Evolutionary conservation across 768 basidiomycete species (phyloP), one percentile per base, ranked within the genome.

Genomic region (Lepiota brunneoincarnata): DNA sequence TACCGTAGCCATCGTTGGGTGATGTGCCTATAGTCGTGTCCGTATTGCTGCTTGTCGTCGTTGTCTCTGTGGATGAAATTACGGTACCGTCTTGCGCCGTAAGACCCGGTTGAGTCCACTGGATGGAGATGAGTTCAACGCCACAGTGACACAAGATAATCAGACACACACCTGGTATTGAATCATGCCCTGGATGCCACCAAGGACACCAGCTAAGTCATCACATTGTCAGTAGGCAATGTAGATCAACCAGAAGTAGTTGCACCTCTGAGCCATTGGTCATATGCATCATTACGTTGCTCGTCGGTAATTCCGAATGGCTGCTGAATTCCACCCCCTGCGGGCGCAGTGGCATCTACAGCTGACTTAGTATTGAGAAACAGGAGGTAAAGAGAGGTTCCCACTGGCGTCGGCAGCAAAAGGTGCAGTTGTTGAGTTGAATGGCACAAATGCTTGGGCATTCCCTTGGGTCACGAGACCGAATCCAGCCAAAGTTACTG

Each of bases 1-100:
- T 71, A 35, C 73, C 72, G 61, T 87, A 87, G 64, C 86, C 86
- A 67, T 87, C 86, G 52, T 84, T 82, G 23, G 86, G 86, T 2
- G 83, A 82, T n/a, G 72, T 49, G 6, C 80, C 82, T 4, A 77
- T 77, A 17, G 67, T 66, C 38, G 67, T 66, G 14, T 61, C 61
- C 23, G 54, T 67, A 5, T 66, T 55, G 31, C 69, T 67, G 21
- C 63, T 58, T 6, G 65, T 59, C 0, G 73, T 78, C 6, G 70
- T 68, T 40, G 64, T 67, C 15, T 61, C 58, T 23, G 60, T 57
- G 0, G 73, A 62, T 23, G 69, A 66, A 45, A 86, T 72, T 1
- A 72, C 67, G 9, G 81, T 79, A 36, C 82, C 82, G 14, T 67
- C 63, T 51, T 67, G 51, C 7, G 75, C 64, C 0, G 81, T 81